Conservation (phyloP, 805 yeast species). For the Cyberlindnera saturnus region DNA sequence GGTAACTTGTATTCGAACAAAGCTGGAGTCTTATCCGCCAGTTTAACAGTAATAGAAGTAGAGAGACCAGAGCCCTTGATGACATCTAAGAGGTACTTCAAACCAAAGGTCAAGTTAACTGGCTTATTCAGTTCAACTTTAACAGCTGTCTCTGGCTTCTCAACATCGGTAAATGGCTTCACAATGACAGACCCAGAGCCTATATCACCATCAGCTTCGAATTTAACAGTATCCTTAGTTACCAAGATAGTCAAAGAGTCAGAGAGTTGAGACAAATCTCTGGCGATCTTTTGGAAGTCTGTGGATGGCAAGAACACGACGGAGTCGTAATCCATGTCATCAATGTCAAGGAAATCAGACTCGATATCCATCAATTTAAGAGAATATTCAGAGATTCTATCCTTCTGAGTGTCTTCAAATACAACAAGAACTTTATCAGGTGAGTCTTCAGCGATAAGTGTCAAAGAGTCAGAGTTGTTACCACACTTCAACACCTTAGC, state of each 20-base stretch:
- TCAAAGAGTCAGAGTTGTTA: constrained; percentile 79
- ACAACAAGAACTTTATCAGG: constrained; percentile 76
- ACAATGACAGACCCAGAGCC: constrained; percentile 84
- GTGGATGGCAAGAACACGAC: constrained; percentile 79
- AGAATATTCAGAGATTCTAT: constrained; percentile 86
- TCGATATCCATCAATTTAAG: constrained; percentile 95
- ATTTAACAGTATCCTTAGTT: constrained; percentile 88
- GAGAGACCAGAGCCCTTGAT: constrained; percentile 85
- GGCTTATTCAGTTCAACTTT: constrained; percentile 78
- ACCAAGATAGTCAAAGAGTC: constrained; percentile 84
- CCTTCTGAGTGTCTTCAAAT: constrained; percentile 88
- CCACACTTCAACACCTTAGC: constrained; percentile 88
- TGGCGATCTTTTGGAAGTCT: constrained; percentile 84
- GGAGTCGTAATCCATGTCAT: constrained; percentile 88
- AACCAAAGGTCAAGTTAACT: constrained; percentile 84
- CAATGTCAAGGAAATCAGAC: constrained; percentile 88
- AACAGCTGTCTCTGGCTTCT: constrained; percentile 69
- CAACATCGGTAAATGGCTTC: constrained; percentile 79
- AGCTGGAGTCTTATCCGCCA: constrained; percentile 90
- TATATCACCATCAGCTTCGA: constrained; percentile 85
- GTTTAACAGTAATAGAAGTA: constrained; percentile 69
- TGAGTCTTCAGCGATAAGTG: constrained; percentile 82
- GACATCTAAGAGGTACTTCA: constrained; percentile 84
- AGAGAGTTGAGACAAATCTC: constrained; percentile 80
- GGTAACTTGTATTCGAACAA: constrained; percentile 86